Conservation (phyloP, 2,329 filamentous ascomycete genomes). For the Ophiostoma sp. region DNA sequence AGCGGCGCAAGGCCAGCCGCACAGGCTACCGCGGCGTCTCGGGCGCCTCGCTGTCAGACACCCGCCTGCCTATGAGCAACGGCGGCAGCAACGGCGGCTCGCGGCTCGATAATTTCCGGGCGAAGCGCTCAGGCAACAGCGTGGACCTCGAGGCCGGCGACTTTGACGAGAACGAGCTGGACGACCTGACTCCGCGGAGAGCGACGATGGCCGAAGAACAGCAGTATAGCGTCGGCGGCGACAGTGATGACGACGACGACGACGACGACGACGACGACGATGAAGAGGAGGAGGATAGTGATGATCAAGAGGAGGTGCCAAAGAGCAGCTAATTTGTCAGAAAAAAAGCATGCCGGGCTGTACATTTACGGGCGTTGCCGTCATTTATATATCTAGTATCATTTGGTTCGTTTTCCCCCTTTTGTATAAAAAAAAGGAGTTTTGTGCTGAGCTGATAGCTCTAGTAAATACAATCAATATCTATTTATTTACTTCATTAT, state of each 20-base stretch:
- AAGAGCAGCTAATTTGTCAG: slow-evolving; percentile 5
- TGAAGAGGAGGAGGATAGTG: background rate
- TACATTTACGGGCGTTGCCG: slow-evolving; percentile 14
- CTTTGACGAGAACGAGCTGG: slow-evolving; percentile 61
- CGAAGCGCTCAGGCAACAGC: slow-evolving; percentile 37
- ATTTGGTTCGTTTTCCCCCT: background rate
- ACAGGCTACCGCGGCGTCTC: slow-evolving; percentile 49
- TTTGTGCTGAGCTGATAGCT: background rate
- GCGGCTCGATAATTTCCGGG: slow-evolving; percentile 44
- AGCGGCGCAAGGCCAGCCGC: slow-evolving; percentile 47
- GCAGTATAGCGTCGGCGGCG: slow-evolving; percentile 53
- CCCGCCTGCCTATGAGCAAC: slow-evolving; percentile 21
- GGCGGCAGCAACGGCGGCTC: slow-evolving; percentile 29
- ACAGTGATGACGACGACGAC: slow-evolving; percentile 55
- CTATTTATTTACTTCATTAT: too few species aligned
- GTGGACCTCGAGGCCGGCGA: slow-evolving; percentile 58
- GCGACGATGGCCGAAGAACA: slow-evolving; percentile 37
- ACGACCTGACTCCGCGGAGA: slow-evolving; percentile 54
- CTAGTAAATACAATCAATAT: too few species aligned
- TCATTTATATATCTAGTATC: slow-evolving; percentile 1
- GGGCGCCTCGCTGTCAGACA: slow-evolving; percentile 31
- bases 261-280: slow-evolving; percentile 26
- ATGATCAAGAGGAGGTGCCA: background rate
- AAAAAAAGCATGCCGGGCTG: background rate
- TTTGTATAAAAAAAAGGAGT: too few species aligned